phyloP scores from a whole-genome alignment of 352 stramenopile species.

The Albugo candida region DNA sequence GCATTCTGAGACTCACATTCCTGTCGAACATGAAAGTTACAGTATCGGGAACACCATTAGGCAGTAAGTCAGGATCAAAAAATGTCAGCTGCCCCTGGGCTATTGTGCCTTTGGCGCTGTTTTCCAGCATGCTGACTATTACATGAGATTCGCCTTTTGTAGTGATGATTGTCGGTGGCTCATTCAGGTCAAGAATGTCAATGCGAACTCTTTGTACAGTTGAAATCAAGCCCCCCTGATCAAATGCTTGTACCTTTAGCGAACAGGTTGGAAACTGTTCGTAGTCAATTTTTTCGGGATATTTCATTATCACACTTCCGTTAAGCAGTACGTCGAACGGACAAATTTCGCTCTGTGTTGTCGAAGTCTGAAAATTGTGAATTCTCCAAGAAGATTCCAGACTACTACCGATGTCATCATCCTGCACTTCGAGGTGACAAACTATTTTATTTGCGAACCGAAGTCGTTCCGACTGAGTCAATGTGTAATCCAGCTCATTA shows the following conservation, averaged over 20 bases:
- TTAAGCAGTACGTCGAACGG: neutral
- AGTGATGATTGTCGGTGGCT: slow-evolving; percentile 4
- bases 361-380: slow-evolving; percentile 8
- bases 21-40: neutral
- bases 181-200: slow-evolving; percentile 11
- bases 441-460: slow-evolving; percentile 2
- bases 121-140: slow-evolving; percentile 5
- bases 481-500: slow-evolving; percentile 9
- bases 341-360: neutral
- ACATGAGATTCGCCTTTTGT: too few species aligned
- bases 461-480: neutral
- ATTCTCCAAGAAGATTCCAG: slow-evolving; percentile 1
- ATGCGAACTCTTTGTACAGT: slow-evolving; percentile 9
- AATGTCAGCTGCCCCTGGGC: slow-evolving; percentile 1
- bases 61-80: slow-evolving; percentile 11
- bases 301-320: slow-evolving; percentile 6
- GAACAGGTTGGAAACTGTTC: slow-evolving; percentile 7
- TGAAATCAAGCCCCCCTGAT: slow-evolving; percentile 7
- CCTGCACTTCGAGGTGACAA: slow-evolving; percentile 6
- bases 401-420: slow-evolving; percentile 7
- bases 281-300: slow-evolving; percentile 8
- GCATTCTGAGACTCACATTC: neutral
- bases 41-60: slow-evolving; percentile 1
- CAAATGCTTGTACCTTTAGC: slow-evolving; percentile 5
- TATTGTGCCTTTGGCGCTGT: slow-evolving; percentile 2